phyloP scores from a whole-genome alignment of 306 rosid species.

The Lathyrus oleraceus region DNA sequence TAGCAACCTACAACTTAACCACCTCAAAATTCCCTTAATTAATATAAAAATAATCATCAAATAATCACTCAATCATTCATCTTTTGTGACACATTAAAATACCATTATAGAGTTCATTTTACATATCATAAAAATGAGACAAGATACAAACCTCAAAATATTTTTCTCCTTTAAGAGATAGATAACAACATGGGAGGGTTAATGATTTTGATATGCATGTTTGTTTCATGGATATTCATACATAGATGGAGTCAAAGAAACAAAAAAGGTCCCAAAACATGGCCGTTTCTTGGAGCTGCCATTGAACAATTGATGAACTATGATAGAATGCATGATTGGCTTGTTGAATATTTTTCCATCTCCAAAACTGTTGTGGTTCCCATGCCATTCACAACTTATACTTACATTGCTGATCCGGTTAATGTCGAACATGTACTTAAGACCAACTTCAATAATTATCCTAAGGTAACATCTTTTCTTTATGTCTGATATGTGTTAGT shows the following conservation, averaged over 20 bases:
- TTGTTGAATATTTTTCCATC: constrained; percentile 55
- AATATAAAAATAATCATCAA: constrained; percentile 42
- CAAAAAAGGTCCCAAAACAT: constrained; percentile 78
- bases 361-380: constrained; percentile 76
- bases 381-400: constrained; percentile 87
- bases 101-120: not conserved
- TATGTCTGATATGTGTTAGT: too few species aligned
- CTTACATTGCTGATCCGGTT: constrained; percentile 88
- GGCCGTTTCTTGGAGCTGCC: constrained; percentile 90
- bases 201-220: constrained; percentile 43
- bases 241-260: constrained; percentile 77
- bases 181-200: constrained; percentile 42
- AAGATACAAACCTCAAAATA: constrained; percentile 16
- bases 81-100: constrained; percentile 16
- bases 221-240: constrained; percentile 56
- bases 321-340: constrained; percentile 92
- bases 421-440: constrained; percentile 86
- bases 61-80: constrained; percentile 28
- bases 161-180: constrained; percentile 26
- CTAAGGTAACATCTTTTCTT: constrained; percentile 62
- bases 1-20: constrained; percentile 38
- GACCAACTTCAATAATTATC: constrained; percentile 84
- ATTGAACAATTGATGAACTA: constrained; percentile 74
- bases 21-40: not conserved
- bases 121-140: constrained; percentile 37